phyloP scores from a whole-genome alignment of 2,329 filamentous ascomycete genomes.

The Cladophialophora yegresii region DNA sequence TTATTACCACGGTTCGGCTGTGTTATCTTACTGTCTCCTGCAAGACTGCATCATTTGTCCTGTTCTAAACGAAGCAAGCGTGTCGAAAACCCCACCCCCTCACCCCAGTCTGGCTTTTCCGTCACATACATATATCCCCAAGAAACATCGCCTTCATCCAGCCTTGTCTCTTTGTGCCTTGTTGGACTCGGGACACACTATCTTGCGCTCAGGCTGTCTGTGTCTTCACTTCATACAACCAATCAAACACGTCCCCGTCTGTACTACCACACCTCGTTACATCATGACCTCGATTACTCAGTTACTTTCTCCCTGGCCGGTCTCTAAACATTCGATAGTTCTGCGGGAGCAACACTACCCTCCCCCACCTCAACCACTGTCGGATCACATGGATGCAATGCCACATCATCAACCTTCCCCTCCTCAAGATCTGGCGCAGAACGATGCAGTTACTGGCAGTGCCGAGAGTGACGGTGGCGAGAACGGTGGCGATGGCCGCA shows the following conservation, averaged over 20 bases:
- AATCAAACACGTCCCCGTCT: not conserved
- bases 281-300: conserved; percentile 38
- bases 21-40: conserved; percentile 18
- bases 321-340: conserved; percentile 37
- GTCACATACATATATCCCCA: conserved; percentile 33
- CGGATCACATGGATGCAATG: conserved; percentile 28
- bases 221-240: not conserved
- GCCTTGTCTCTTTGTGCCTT: conserved; percentile 25
- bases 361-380: conserved; percentile 28
- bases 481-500: conserved; percentile 59
- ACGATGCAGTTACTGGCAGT: conserved; percentile 33
- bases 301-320: conserved; percentile 36
- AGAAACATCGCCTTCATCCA: conserved; percentile 20
- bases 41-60: conserved; percentile 20
- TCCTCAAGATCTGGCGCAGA: conserved; percentile 23
- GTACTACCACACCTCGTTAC: conserved; percentile 19
- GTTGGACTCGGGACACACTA: conserved; percentile 13
- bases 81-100: conserved; percentile 23
- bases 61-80: conserved; percentile 20
- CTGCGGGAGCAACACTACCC: conserved; percentile 36
- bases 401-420: conserved; percentile 32
- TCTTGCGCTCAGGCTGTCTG: conserved; percentile 17
- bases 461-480: conserved; percentile 51
- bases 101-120: conserved; percentile 14
- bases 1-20: conserved; percentile 12